phyloP scores from a whole-genome alignment of 2,329 filamentous ascomycete genomes.

The Fusarium chuoi region DNA sequence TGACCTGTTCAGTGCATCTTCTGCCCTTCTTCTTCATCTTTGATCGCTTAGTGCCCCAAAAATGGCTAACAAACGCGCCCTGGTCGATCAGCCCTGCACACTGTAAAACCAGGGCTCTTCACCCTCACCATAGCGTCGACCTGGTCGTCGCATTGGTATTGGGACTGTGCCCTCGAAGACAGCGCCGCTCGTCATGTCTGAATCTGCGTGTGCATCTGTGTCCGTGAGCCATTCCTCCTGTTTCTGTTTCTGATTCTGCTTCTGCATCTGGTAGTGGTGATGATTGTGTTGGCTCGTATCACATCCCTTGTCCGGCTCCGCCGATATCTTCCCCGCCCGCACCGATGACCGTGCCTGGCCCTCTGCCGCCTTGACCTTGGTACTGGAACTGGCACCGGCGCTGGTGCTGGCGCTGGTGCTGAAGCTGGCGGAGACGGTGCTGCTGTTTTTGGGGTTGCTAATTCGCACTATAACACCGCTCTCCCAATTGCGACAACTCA shows the following conservation, averaged over 20 bases:
- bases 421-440: conserved; percentile 17
- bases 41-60: conserved; percentile 10
- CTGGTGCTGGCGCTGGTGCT: conserved; percentile 8
- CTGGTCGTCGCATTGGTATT: conserved; percentile 72
- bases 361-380: conserved; percentile 33
- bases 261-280: not conserved
- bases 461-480: conserved; percentile 85
- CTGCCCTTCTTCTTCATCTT: conserved; percentile 4
- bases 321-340: conserved; percentile 30
- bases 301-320: conserved; percentile 31
- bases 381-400: conserved; percentile 8
- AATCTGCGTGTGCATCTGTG: conserved; percentile 32
- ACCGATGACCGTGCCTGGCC: conserved; percentile 32
- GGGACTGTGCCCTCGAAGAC: conserved; percentile 67
- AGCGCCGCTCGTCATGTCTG: conserved; percentile 1
- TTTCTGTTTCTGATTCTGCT: conserved; percentile 11
- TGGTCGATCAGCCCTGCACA: conserved; percentile 38
- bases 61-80: conserved; percentile 21
- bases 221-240: conserved; percentile 19
- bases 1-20: conserved; percentile 1
- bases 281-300: conserved; percentile 32
- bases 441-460: conserved; percentile 33
- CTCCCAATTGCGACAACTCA: conserved; percentile 94
- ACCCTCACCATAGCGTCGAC: conserved; percentile 56
- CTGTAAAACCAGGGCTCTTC: conserved; percentile 58